A percentile compares a stretch with the other conserved stretches of the same genome.
phyloP scores from a whole-genome alignment of 2,329 filamentous ascomycete species.

The Capronia coronata region DNA sequence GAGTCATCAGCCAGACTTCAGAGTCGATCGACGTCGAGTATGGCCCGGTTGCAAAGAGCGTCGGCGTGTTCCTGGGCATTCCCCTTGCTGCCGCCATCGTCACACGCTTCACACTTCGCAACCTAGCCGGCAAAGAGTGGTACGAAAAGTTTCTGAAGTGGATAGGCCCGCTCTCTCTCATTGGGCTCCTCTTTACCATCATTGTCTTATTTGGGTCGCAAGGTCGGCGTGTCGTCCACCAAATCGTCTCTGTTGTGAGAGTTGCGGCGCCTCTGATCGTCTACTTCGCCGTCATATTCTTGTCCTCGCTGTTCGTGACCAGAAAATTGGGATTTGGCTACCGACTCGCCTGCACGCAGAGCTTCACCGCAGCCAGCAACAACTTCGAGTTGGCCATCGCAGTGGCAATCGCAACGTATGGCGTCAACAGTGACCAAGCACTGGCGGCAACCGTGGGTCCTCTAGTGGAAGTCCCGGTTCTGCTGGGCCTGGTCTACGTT shows the following conservation, averaged over 20 bases:
- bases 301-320: slow-evolving; percentile 56
- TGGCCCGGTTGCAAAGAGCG: slow-evolving; percentile 65
- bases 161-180: slow-evolving; percentile 65
- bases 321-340: slow-evolving; percentile 68
- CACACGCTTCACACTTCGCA: slow-evolving; percentile 59
- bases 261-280: slow-evolving; percentile 75
- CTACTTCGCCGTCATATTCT: slow-evolving; percentile 74
- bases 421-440: slow-evolving; percentile 69
- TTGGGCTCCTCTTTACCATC: slow-evolving; percentile 82
- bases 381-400: slow-evolving; percentile 92
- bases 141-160: slow-evolving; percentile 69
- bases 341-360: slow-evolving; percentile 64
- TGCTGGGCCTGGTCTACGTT: slow-evolving; percentile 70
- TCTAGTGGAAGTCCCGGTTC: slow-evolving; percentile 76
- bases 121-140: slow-evolving; percentile 49
- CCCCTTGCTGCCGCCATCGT: slow-evolving; percentile 73
- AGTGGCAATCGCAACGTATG: slow-evolving; percentile 75
- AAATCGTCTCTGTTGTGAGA: slow-evolving; percentile 74
- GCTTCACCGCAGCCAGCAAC: slow-evolving; percentile 84
- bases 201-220: slow-evolving; percentile 79
- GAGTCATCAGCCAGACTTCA: slow-evolving; percentile 54
- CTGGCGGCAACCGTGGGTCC: slow-evolving; percentile 78
- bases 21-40: slow-evolving; percentile 47
- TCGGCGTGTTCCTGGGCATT: slow-evolving; percentile 78
- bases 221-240: slow-evolving; percentile 67